Evolutionary conservation across 2,329 filamentous ascomycete species (phyloP).

Genomic region (Knufia petricola): DNA sequence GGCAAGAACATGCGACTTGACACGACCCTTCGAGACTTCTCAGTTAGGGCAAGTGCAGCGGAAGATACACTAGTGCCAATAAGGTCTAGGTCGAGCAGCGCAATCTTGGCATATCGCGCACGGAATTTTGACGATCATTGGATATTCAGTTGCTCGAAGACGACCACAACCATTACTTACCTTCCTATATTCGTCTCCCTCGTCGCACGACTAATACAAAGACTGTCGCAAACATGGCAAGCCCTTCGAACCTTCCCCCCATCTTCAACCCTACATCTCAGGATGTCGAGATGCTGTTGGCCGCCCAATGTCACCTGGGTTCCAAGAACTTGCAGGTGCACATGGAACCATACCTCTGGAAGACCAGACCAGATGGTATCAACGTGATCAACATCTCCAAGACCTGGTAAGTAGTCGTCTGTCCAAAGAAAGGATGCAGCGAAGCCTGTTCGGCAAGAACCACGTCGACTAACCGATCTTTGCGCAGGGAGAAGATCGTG

Average conservation of each 20-base stretch:
- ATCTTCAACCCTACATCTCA: slow-evolving; percentile 94
- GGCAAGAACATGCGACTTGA: background rate
- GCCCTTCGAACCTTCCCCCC: slow-evolving; percentile 84
- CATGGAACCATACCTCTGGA: slow-evolving; percentile 99
- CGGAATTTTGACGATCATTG: slow-evolving; percentile 5
- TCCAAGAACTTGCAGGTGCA: slow-evolving; percentile 99
- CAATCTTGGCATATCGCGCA: background rate
- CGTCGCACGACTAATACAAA: slow-evolving; percentile 37
- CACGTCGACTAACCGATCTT: slow-evolving; percentile 14
- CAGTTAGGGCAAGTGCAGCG: background rate
- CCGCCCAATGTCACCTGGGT: slow-evolving; percentile 91
- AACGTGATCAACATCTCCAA: slow-evolving; percentile 99
- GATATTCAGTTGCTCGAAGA: background rate
- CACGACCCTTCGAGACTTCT: background rate
- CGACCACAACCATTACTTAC: slow-evolving; percentile 23
- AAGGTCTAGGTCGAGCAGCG: background rate
- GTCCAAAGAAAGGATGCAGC: background rate
- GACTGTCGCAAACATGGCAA: slow-evolving; percentile 47
- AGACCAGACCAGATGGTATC: slow-evolving; percentile 96
- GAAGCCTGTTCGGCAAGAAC: too few species aligned
- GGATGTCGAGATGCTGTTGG: slow-evolving; percentile 99
- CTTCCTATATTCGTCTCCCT: slow-evolving; percentile 32
- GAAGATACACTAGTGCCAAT: background rate
- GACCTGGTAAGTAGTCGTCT: slow-evolving; percentile 66
- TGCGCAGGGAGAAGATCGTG: slow-evolving; percentile 92